phyloP scores from a whole-genome alignment of 805 yeast genomes.

The Kodamaea hsintzibuensis region DNA sequence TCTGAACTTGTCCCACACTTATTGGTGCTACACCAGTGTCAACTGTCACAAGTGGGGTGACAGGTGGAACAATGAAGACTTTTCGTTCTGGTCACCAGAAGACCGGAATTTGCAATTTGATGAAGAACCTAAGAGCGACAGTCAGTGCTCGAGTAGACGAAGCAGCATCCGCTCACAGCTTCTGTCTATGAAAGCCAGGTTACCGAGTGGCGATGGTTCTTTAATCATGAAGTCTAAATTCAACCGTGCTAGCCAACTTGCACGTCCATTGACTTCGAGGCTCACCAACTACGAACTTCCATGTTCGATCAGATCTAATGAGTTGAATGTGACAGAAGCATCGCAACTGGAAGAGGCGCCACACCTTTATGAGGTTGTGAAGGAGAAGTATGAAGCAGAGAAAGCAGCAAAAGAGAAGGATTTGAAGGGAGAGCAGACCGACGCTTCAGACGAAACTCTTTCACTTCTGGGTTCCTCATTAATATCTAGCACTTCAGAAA shows the following conservation, averaged over 20 bases:
- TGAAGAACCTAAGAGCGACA: constrained; percentile 11
- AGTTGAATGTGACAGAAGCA: not conserved
- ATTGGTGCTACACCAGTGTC: constrained; percentile 79
- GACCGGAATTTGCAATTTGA: constrained; percentile 40
- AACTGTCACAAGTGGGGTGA: constrained; percentile 89
- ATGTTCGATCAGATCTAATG: not conserved
- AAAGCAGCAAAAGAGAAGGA: not conserved
- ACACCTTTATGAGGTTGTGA: not conserved
- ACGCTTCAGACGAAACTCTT: constrained; percentile 10
- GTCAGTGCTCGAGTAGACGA: constrained; percentile 9
- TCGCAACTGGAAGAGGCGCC: not conserved
- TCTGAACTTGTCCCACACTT: constrained; percentile 66
- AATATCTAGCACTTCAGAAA: constrained; percentile 25
- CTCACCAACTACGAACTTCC: not conserved
- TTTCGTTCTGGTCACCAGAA: constrained; percentile 80
- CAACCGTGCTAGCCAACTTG: not conserved
- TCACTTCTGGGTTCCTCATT: constrained; percentile 23
- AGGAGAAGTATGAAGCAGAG: not conserved
- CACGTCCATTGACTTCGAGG: constrained; percentile 1
- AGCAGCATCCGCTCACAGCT: constrained; percentile 10
- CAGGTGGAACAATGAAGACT: constrained; percentile 90
- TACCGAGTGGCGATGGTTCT: constrained; percentile 7
- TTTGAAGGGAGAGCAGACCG: not conserved
- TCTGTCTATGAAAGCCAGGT: not conserved
- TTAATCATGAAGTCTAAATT: constrained; percentile 1